Conservation (phyloP, 495 filamentous ascomycete genomes). For the Podospora pseudopauciseta region DNA sequence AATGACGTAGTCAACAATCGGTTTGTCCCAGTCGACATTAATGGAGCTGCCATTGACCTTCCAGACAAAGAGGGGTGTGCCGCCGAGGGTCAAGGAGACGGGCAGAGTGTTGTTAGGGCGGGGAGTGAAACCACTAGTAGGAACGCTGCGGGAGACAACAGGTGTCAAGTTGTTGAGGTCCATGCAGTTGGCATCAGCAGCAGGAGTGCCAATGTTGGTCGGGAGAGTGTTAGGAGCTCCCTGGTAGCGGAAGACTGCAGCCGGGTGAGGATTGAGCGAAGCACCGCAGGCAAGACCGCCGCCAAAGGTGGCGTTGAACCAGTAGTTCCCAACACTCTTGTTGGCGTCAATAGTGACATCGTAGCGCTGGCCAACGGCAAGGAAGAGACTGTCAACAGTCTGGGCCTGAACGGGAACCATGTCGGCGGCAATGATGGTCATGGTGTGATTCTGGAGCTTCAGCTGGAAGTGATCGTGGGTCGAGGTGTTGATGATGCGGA, state of each 20-base stretch:
- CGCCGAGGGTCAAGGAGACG: slow-evolving; percentile 23
- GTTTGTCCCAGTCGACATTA: slow-evolving; percentile 43
- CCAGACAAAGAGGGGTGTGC: slow-evolving; percentile 37
- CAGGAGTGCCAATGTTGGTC: slow-evolving; percentile 26
- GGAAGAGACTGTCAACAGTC: slow-evolving; percentile 43
- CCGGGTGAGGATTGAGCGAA: slow-evolving; percentile 29
- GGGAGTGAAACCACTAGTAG: slow-evolving; percentile 26
- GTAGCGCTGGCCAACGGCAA: slow-evolving; percentile 67
- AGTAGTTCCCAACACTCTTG: slow-evolving; percentile 53
- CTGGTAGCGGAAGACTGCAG: slow-evolving; percentile 40
- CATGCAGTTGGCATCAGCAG: slow-evolving; percentile 30
- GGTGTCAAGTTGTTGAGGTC: slow-evolving; percentile 35
- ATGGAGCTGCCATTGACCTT: slow-evolving; percentile 40
- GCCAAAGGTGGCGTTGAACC: slow-evolving; percentile 51
- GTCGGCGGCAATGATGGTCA: slow-evolving; percentile 49
- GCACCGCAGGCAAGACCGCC: slow-evolving; percentile 30
- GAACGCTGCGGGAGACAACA: slow-evolving; percentile 29
- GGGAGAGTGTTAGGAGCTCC: slow-evolving; percentile 29
- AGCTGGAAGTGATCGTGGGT: slow-evolving; percentile 44
- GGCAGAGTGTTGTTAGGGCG: slow-evolving; percentile 30
- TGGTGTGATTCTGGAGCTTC: slow-evolving; percentile 46
- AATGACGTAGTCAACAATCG: slow-evolving; percentile 38
- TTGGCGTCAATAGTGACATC: slow-evolving; percentile 65
- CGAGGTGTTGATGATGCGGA: slow-evolving; percentile 57
- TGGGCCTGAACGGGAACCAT: slow-evolving; percentile 50